Conservation (phyloP, 23 red algal genomes). For the Agarophyton chilense region DNA sequence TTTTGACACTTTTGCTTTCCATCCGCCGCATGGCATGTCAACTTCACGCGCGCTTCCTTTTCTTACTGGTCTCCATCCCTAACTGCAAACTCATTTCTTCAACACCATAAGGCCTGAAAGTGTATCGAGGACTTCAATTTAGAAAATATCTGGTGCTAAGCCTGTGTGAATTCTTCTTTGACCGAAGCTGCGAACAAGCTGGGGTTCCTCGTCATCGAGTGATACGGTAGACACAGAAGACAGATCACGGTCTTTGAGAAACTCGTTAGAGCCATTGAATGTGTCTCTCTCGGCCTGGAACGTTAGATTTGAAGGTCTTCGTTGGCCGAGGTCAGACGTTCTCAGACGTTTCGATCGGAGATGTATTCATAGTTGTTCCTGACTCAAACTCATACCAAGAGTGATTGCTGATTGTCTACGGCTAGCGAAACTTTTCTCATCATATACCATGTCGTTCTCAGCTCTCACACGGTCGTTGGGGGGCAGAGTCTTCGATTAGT, state of each 20-base stretch:
- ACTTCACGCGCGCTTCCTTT: background rate
- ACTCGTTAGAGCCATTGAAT: too few species aligned
- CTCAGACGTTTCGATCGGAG: too few species aligned
- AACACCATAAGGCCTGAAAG: background rate
- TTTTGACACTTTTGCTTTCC: background rate
- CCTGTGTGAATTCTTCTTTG: constrained; percentile 25
- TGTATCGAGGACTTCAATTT: background rate
- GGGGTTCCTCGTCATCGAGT: constrained; percentile 17
- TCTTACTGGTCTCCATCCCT: background rate
- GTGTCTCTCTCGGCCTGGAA: background rate
- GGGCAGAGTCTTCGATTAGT: background rate
- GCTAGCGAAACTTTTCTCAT: too few species aligned
- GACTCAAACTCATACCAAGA: too few species aligned
- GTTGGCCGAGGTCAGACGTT: background rate
- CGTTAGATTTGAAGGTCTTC: background rate
- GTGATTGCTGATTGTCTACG: too few species aligned
- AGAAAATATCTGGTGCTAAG: background rate
- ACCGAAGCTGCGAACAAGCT: constrained; percentile 14
- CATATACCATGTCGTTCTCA: too few species aligned
- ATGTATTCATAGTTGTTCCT: too few species aligned
- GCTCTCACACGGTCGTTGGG: background rate
- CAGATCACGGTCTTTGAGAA: background rate
- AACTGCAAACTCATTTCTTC: background rate
- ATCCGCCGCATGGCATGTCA: background rate
- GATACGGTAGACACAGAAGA: background rate